Evolutionary conservation across 345 rosid genomes (phyloP).

Genomic region (Excoecaria agallocha): DNA sequence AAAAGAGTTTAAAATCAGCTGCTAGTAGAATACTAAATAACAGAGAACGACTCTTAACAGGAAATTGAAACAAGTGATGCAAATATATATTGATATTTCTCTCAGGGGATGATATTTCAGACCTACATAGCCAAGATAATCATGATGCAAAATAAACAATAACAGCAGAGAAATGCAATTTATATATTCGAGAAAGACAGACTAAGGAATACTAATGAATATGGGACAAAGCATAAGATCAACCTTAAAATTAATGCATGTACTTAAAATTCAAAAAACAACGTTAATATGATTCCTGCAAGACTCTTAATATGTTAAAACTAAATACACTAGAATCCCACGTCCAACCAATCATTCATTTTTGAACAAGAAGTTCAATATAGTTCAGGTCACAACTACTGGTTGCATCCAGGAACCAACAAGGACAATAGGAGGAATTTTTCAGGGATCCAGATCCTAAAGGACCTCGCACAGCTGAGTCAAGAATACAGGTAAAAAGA

Average conservation of each 20-base stretch:
- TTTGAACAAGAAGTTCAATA: conserved; percentile 7
- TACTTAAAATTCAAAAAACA: background rate
- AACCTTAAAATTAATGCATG: background rate
- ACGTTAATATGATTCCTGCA: background rate
- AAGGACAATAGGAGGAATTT: background rate
- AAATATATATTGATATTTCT: background rate
- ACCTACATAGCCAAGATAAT: conserved; percentile 2
- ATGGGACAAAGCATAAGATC: background rate
- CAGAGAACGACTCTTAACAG: background rate
- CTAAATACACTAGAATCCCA: background rate
- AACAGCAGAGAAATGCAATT: background rate
- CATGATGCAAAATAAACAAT: background rate
- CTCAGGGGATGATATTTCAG: background rate
- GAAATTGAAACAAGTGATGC: background rate
- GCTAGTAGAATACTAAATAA: background rate
- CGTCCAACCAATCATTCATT: background rate
- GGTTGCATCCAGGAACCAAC: conserved; percentile 1
- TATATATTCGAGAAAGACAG: background rate
- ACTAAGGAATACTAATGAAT: background rate
- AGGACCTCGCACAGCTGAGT: conserved; percentile 7
- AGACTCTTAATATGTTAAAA: background rate
- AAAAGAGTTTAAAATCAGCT: background rate
- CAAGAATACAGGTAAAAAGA: background rate
- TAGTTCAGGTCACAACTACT: conserved; percentile 11
- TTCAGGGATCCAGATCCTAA: background rate